phyloP scores from a whole-genome alignment of 202 grass and related monocot genomes.

The Panicum hallii region DNA sequence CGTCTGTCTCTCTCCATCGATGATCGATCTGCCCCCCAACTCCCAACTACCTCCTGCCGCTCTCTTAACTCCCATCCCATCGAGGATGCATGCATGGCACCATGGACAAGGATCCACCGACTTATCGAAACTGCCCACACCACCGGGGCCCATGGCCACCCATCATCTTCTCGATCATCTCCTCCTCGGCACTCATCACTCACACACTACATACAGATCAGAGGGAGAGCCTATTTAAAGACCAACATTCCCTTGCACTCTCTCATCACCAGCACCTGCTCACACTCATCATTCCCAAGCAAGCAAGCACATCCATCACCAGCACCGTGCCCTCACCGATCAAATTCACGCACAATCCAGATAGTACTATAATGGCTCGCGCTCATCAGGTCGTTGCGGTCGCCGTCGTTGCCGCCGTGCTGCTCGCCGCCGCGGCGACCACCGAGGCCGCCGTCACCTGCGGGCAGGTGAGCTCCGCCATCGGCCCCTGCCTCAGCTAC shows the following conservation, averaged over 20 bases:
- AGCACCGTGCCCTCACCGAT: too few species aligned
- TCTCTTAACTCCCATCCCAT: neutral
- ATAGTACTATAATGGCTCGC: neutral
- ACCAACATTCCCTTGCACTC: neutral
- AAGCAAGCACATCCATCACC: neutral
- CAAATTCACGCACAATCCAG: too few species aligned
- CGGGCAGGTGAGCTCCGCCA: conserved; percentile 25
- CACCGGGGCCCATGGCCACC: neutral
- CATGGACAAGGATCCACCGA: neutral
- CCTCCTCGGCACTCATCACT: neutral
- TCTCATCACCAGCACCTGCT: neutral
- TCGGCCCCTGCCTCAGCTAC: conserved; percentile 25
- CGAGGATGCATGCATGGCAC: too few species aligned
- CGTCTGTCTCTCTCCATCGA: too few species aligned
- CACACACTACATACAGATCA: neutral
- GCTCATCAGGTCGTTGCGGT: neutral
- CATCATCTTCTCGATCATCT: too few species aligned
- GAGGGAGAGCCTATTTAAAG: neutral
- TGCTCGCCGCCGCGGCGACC: neutral
- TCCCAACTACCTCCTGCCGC: neutral
- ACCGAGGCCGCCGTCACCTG: conserved; percentile 31
- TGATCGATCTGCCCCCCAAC: neutral
- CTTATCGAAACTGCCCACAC: neutral
- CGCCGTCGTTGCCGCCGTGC: conserved; percentile 12
- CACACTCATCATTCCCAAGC: neutral